Evolutionary conservation across 257 asterid species (phyloP), one percentile per base, ranked within the genome.

Genomic region (Solanum boliviense): DNA sequence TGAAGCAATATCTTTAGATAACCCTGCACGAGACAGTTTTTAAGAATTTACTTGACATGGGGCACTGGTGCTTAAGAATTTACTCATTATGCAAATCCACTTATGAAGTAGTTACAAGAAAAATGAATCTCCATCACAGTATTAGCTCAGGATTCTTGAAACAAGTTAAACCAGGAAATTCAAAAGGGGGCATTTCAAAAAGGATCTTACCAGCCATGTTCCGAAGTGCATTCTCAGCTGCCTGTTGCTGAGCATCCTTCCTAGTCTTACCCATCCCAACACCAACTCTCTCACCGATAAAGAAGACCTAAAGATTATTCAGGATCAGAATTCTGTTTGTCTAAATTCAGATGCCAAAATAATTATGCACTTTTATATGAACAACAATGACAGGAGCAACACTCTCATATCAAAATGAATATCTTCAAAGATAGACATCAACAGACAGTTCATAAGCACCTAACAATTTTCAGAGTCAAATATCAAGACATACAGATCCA

Each of bases 241-340:
- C 99, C 87, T 94, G 98, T 90, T 94, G 99, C 92, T 95, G 99
- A 27, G 99, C 99, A 92, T 97, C 99, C 92, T 93, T 96, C 91
- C 98, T 93, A 21, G 98, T 95, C 90, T 91, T 97, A 52, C 99
- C 99, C 96, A 92, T 93, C 74, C 99, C 99, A 71, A 89, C 91
- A 82, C 99, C 98, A 90, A 96, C 92, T 89, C 92, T 97, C 86
- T 97, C 99, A 56, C 98, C 99, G 46, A 95, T 86, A 79, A 95
- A 96, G 89, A 92, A 90, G 81, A 97, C 99, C 99, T 97, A 89
- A 87, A 88, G 65, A 89, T 88, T 86, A 82, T 89, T 86, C 91
- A 82, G 65, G 86, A n/a, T 88, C 83, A 92, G 90, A 87, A 9
- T 86, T 86, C 88, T 82, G 87, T 48, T 65, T 70, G 86, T 44